Conservation (phyloP, 345 rosid genomes). For the Raphanus raphanistrum region DNA sequence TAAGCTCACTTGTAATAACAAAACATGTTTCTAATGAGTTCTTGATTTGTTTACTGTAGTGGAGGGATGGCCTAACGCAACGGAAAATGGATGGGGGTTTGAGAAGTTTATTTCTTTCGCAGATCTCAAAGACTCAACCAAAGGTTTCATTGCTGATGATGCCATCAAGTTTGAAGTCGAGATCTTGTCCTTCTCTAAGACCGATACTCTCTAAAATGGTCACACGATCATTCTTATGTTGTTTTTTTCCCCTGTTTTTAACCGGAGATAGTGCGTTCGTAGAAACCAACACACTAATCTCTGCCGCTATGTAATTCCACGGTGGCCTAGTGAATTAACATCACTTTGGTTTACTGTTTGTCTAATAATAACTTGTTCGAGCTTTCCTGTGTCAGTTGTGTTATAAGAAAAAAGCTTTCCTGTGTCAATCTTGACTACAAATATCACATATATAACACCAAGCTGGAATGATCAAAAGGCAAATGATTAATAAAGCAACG, state of each 20-base stretch:
- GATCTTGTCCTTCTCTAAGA: conserved; percentile 18
- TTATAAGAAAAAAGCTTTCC: too few species aligned
- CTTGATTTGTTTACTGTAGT: background rate
- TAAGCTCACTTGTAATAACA: background rate
- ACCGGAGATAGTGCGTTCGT: background rate
- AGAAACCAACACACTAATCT: background rate
- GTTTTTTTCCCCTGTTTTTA: background rate
- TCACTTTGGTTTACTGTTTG: background rate
- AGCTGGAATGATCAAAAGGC: too few species aligned
- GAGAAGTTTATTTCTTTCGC: conserved; percentile 11
- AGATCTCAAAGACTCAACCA: conserved; percentile 17
- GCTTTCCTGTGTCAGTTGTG: background rate
- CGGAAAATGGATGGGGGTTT: conserved; percentile 20
- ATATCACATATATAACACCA: too few species aligned
- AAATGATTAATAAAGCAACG: too few species aligned
- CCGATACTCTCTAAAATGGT: conserved; percentile 5
- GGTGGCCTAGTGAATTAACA: too few species aligned
- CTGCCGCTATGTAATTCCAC: background rate
- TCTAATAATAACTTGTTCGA: background rate
- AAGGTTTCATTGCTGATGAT: conserved; percentile 15
- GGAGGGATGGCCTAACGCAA: conserved; percentile 23
- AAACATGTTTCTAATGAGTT: background rate
- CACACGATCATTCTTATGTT: background rate
- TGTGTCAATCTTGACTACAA: too few species aligned
- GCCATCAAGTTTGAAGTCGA: conserved; percentile 3